Conservation (phyloP, 2,329 filamentous ascomycete species). For the Ophiostoma tasmaniense region DNA sequence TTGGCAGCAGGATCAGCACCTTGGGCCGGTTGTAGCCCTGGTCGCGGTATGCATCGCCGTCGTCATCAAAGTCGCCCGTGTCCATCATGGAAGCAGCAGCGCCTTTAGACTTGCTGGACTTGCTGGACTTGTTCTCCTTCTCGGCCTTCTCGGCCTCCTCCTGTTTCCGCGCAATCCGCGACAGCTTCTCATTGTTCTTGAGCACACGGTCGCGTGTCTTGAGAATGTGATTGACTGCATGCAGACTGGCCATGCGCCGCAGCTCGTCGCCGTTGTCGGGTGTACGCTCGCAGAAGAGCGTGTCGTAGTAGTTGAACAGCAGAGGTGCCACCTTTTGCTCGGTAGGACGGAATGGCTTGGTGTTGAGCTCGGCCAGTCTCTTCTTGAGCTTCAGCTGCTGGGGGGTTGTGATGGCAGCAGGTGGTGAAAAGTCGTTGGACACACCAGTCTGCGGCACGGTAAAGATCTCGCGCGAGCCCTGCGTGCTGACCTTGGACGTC, state of each 20-base stretch:
- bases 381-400: conserved; percentile 58
- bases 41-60: conserved; percentile 70
- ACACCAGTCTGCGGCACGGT: conserved; percentile 37
- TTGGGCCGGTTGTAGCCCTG: conserved; percentile 96
- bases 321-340: conserved; percentile 60
- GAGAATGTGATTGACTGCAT: conserved; percentile 84
- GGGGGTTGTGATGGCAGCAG: conserved; percentile 32
- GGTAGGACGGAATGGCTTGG: conserved; percentile 49
- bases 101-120: conserved; percentile 42
- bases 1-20: conserved; percentile 82
- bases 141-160: conserved; percentile 40
- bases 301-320: conserved; percentile 74
- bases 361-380: conserved; percentile 48
- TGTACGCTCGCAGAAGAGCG: conserved; percentile 67
- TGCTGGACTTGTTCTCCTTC: too few relatives aligned
- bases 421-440: conserved; percentile 27
- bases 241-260: conserved; percentile 66
- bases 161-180: conserved; percentile 37
- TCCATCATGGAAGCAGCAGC: conserved; percentile 46
- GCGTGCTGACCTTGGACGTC: conserved; percentile 38
- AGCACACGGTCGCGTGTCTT: conserved; percentile 89
- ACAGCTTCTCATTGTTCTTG: conserved; percentile 79
- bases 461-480: conserved; percentile 41
- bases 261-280: conserved; percentile 59
- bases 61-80: conserved; percentile 45